Base-by-base conservation (phyloP, 805 yeast species). In the Saccharomycopsis fermentans region DNA sequence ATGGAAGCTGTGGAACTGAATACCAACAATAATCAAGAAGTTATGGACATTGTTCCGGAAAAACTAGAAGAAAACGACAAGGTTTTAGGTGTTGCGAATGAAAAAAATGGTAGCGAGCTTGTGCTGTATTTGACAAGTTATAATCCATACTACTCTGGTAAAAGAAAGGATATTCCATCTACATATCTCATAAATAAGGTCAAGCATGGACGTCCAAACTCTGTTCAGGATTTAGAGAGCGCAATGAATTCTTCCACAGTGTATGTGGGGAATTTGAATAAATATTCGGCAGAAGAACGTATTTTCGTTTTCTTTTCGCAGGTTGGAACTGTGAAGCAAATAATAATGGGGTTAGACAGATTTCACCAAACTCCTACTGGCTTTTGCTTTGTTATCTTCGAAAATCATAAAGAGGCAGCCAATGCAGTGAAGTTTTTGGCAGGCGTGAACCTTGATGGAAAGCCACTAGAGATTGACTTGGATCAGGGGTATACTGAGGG, bases 401-500 rank as follows among this genome's bases (percentile, higher is more conserved):
- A 78, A 57, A 70, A 74, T 32, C 83, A 84, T 51, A 77, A 77
- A 55, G 90, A 88, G 55, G 90, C 97, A 1, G 74, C 90, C 56
- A 82, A 86, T 63, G 87, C 97, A 1, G 81, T 92, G 68, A 87
- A 90, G 69, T 92, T 83, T 67, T 73, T 94, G 55, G 84, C 88
- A 64, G 85, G 83, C 57, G 90, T 96, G 0, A 84, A 84, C 66
- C 79, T 94, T 56, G 97, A 92, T 67, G 96, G 91, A 55, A 83
- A 88, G 62, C 74, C 78, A 40, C 79, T 94, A 67, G 85, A 86
- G 40, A 88, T 92, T 55, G 99, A 94, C 72, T 76, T 95, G 65
- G 99, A 94, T 68, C 97, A 97, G 0, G 99, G 99, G 0, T 94
- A 92, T 69, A 82, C 80, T 62, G 97, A 92, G 65, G 99, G 99